phyloP scores from a whole-genome alignment of 805 yeast genomes.

The Saccharomycopsis guyanensis region DNA sequence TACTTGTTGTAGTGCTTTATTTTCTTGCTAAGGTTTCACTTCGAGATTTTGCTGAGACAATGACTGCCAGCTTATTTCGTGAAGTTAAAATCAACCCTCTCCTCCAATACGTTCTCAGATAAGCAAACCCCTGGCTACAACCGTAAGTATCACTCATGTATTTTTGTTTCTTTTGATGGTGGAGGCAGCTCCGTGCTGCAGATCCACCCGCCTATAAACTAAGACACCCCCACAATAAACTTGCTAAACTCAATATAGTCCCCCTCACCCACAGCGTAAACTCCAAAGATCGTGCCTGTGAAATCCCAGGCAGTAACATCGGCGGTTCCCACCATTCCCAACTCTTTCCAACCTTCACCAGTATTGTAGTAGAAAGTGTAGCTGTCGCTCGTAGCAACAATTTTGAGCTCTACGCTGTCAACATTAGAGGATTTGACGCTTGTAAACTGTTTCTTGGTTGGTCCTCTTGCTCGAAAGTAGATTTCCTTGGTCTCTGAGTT shows the following conservation, averaged over 20 bases:
- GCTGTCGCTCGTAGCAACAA: neutral
- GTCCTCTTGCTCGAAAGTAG: slow-evolving; percentile 3
- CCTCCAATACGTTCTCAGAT: too few relatives aligned
- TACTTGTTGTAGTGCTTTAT: neutral
- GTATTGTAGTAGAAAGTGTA: slow-evolving; percentile 6
- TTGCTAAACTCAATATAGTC: neutral
- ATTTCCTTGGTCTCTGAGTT: neutral
- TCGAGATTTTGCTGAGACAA: neutral
- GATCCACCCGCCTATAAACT: too few relatives aligned
- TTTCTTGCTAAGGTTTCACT: neutral
- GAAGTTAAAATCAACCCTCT: too few relatives aligned
- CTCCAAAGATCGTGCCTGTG: slow-evolving; percentile 16
- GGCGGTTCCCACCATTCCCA: slow-evolving; percentile 6
- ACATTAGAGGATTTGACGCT: neutral
- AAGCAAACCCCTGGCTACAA: too few relatives aligned
- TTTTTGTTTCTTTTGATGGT: too few relatives aligned
- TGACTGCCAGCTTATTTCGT: neutral
- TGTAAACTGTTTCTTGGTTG: neutral
- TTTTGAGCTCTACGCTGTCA: neutral
- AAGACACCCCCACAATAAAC: too few relatives aligned
- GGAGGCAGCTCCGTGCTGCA: too few relatives aligned
- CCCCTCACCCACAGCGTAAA: slow-evolving; percentile 7
- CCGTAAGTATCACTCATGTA: too few relatives aligned
- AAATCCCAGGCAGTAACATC: slow-evolving; percentile 19
- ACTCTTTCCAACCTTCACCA: slow-evolving; percentile 1